phyloP scores from a whole-genome alignment of 2,329 filamentous ascomycete species.

The Monilinia fructicola region DNA sequence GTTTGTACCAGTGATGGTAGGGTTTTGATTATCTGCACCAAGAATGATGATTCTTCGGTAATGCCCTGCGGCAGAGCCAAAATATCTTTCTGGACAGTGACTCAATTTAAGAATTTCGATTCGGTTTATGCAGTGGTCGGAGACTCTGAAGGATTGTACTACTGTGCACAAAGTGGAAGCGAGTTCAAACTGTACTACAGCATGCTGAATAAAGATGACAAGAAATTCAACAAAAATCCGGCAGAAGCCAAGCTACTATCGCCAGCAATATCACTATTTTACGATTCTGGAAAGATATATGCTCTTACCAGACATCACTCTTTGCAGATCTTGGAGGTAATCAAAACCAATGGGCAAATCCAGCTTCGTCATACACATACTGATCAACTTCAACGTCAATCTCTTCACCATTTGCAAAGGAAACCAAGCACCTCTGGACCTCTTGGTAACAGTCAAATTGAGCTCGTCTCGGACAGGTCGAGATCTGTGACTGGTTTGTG shows the following conservation, averaged over 20 bases:
- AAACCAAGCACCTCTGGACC: background rate
- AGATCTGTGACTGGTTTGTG: constrained; percentile 39
- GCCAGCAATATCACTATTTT: constrained; percentile 50
- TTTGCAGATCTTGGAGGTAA: constrained; percentile 52
- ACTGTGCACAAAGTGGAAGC: constrained; percentile 49
- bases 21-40: constrained; percentile 56
- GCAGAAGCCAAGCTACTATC: constrained; percentile 54
- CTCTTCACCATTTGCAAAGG: constrained; percentile 34
- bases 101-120: constrained; percentile 31
- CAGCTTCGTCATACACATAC: constrained; percentile 38
- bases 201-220: constrained; percentile 41
- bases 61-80: constrained; percentile 23
- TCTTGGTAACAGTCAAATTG: constrained; percentile 24
- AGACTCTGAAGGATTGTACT: constrained; percentile 56
- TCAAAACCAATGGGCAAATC: constrained; percentile 29
- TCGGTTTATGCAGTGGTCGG: constrained; percentile 57
- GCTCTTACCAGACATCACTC: constrained; percentile 57
- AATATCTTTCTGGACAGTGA: constrained; percentile 56
- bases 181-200: constrained; percentile 12
- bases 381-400: constrained; percentile 39
- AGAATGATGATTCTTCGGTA: constrained; percentile 24
- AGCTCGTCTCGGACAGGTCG: constrained; percentile 40
- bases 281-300: constrained; percentile 49
- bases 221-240: constrained; percentile 50
- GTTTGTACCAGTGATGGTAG: constrained; percentile 56